Conservation (phyloP, 129 eudicot species). For the Flaveria brownii region DNA sequence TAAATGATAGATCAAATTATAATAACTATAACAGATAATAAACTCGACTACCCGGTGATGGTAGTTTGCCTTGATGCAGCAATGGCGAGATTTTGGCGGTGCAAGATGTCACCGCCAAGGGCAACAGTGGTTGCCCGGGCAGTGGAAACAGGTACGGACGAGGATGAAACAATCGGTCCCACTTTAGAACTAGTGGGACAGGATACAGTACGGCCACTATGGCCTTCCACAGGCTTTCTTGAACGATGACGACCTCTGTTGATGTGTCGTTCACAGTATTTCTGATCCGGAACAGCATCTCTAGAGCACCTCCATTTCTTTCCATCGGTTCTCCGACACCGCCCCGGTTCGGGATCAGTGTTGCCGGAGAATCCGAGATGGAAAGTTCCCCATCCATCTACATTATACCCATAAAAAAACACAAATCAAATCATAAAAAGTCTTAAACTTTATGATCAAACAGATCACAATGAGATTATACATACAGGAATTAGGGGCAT, state of each 20-base stretch:
- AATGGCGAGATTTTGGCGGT: constrained; percentile 33
- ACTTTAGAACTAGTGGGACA: constrained; percentile 50
- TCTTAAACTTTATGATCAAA: not conserved
- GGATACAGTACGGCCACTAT: constrained; percentile 75
- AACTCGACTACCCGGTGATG: constrained; percentile 40
- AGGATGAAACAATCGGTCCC: constrained; percentile 51
- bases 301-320: constrained; percentile 99
- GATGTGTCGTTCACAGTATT: constrained; percentile 93
- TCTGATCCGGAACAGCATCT: constrained; percentile 93
- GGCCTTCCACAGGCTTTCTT: constrained; percentile 99
- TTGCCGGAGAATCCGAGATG: constrained; percentile 81
- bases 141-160: constrained; percentile 52
- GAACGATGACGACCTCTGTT: constrained; percentile 98
- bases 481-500: constrained; percentile 75
- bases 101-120: constrained; percentile 21
- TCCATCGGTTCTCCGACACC: constrained; percentile 98
- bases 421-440: constrained; percentile 7
- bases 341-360: constrained; percentile 91
- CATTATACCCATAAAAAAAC: constrained; percentile 2
- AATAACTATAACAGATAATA: too few species aligned
- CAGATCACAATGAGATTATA: not conserved
- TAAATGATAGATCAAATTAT: too few species aligned
- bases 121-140: constrained; percentile 36
- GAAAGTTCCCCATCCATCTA: constrained; percentile 95
- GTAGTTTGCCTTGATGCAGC: constrained; percentile 33